Conservation (phyloP, 352 stramenopile species). For the Pythium insidiosum region DNA sequence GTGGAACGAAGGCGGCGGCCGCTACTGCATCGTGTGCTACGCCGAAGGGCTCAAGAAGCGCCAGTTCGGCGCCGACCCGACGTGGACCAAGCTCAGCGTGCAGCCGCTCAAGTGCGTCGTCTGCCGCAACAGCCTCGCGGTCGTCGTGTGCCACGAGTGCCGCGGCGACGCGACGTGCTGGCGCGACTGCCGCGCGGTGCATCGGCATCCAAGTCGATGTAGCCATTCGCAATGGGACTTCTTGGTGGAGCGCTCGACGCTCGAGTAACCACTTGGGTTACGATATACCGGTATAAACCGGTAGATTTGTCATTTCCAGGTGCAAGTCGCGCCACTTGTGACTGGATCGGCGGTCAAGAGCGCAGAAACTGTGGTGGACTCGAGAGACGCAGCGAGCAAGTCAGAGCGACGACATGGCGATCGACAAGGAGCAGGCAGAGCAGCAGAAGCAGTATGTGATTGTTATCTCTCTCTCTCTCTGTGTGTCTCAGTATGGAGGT, state of each 20-base stretch:
- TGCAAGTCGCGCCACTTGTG: too few relatives aligned
- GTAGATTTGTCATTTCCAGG: too few relatives aligned
- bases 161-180: slow-evolving; percentile 38
- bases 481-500: not conserved
- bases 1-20: slow-evolving; percentile 28
- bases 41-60: slow-evolving; percentile 16
- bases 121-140: slow-evolving; percentile 35
- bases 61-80: slow-evolving; percentile 5
- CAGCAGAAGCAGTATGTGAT: slow-evolving; percentile 49
- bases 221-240: slow-evolving; percentile 22
- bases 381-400: not conserved
- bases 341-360: too few relatives aligned
- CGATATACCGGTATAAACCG: too few relatives aligned
- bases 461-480: too few relatives aligned
- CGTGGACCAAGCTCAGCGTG: slow-evolving; percentile 56
- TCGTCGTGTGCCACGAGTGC: slow-evolving; percentile 46
- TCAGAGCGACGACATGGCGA: slow-evolving; percentile 17
- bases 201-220: slow-evolving; percentile 23
- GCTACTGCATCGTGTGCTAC: slow-evolving; percentile 61
- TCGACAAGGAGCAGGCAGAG: slow-evolving; percentile 40
- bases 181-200: slow-evolving; percentile 38
- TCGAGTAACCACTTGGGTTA: too few relatives aligned
- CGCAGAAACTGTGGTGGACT: not conserved
- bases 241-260: too few relatives aligned
- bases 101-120: slow-evolving; percentile 46